A percentile compares a stretch with the other conserved stretches of the same genome.
These are phyloP conservation scores for Carex arenaria DNA, from an alignment of 202 grass and related monocot genomes.

Conservation along the genomic window DNA sequence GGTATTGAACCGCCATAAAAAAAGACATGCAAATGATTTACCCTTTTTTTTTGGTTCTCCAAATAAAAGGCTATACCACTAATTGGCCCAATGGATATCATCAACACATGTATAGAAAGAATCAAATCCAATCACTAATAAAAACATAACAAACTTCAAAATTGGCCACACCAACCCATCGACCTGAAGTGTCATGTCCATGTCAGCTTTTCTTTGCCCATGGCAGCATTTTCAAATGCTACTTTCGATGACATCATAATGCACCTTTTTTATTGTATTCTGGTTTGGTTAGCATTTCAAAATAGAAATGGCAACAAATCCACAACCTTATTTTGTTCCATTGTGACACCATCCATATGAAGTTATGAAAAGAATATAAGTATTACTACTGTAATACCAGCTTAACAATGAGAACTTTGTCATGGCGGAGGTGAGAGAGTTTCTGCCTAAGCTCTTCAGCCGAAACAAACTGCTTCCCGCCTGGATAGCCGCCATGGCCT, in stretches of 20 bases:
- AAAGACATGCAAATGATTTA: background rate
- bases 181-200: background rate
- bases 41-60: background rate
- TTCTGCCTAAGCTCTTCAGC: slow-evolving; percentile 69
- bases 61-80: background rate
- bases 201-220: background rate
- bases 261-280: background rate
- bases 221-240: background rate
- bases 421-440: slow-evolving; percentile 61
- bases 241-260: background rate
- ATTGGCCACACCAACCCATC: background rate
- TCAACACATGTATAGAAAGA: background rate
- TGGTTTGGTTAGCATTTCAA: background rate
- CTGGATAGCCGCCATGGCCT: slow-evolving; percentile 82
- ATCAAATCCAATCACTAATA: background rate
- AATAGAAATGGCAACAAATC: background rate
- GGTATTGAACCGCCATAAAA: background rate
- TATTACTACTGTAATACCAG: slow-evolving; percentile 54
- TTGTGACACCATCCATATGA: background rate
- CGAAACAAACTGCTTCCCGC: slow-evolving; percentile 74
- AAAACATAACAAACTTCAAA: background rate
- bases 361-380: background rate
- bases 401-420: slow-evolving; percentile 81
- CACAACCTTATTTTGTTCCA: background rate
- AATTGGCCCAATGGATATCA: background rate